Percentiles rank a stretch among this genome's conserved stretches.
These are phyloP conservation scores for Xanthoconium purpureum DNA, from an alignment of 768 basidiomycete genomes.

Conservation along the genomic window DNA sequence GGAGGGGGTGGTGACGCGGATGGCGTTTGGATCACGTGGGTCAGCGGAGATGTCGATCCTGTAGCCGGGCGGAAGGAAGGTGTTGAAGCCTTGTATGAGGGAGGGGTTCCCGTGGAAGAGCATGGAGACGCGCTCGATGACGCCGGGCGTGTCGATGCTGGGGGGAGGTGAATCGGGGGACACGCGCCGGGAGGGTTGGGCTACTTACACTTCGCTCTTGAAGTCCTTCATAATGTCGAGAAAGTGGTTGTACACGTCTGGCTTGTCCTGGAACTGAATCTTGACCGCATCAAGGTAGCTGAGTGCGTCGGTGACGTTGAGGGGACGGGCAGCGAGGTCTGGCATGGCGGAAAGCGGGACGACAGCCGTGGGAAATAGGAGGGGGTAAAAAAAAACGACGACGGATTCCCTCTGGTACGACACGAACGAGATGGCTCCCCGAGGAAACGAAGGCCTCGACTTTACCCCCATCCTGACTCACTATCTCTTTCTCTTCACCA, in stretches of 20 bases:
- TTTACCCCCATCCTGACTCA: constrained; percentile 88
- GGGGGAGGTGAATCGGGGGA: constrained; percentile 8
- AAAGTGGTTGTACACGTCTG: constrained; percentile 92
- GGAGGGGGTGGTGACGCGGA: constrained; percentile 78
- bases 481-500: constrained; percentile 88
- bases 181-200: neutral
- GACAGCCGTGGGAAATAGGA: constrained; percentile 14
- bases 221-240: constrained; percentile 99
- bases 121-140: constrained; percentile 90
- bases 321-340: constrained; percentile 45
- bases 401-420: neutral
- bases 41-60: constrained; percentile 83
- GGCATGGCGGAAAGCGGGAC: constrained; percentile 31
- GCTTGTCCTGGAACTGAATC: constrained; percentile 82
- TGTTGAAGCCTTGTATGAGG: constrained; percentile 97
- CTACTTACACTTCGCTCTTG: constrained; percentile 85
- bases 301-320: constrained; percentile 92
- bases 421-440: constrained; percentile 39
- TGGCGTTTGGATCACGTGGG: constrained; percentile 65
- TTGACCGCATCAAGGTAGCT: constrained; percentile 95
- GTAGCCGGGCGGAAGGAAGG: constrained; percentile 92
- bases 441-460: constrained; percentile 68
- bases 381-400: neutral
- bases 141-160: constrained; percentile 96
- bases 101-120: constrained; percentile 88